Base-by-base conservation (phyloP, 176 grass and related monocot genomes). In the Themeda triandra region DNA sequence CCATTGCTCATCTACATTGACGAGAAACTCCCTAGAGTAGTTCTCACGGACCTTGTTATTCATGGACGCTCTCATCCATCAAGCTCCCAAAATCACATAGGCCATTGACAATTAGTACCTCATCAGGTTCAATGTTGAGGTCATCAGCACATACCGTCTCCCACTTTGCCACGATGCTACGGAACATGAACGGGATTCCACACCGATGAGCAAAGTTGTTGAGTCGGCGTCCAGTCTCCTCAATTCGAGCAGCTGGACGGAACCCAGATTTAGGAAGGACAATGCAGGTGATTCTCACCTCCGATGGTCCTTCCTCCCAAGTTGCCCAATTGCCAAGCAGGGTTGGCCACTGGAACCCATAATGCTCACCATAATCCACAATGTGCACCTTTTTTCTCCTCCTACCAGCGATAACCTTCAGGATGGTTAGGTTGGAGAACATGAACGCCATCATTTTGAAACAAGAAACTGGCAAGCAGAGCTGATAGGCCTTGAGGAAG, bases 311-410 rank as follows among this genome's bases (percentile, higher is more conserved):
- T 2, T 76, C 81, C 5, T 86, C 76, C 24, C 85, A 40, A 3
- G 1, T 51, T 2, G 70, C 71, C 8, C 85, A 58, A 18, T 6
- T 11, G 8, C 17, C 5, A 6, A 91, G 66, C 25, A 91, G 56
- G 0, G 17, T 45, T 7, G 85, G 71, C 85, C 82, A 91, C 42
- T 91, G 89, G 23, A 88, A 91, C 2, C 89, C 89, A 5, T 84
- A 91, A 1, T 66, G 18, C 27, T 82, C 5, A 36, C 78, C 39
- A 10, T 40, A 40, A 40, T 40, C 39, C 39, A 40, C 39, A 40
- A 40, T 40, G 39, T 40, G 39, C 40, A 42, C 40, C 40, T 42
- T 42, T 42, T 39, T 73, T 54, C 15, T 81, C 65, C 85, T 45
- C 0, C 42, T 21, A 6, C 18, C 15, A 5, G 68, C 39, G 39